Evolutionary conservation across 2,329 filamentous ascomycete species (phyloP).

Genomic region (Neofusicoccum laricinum): DNA sequence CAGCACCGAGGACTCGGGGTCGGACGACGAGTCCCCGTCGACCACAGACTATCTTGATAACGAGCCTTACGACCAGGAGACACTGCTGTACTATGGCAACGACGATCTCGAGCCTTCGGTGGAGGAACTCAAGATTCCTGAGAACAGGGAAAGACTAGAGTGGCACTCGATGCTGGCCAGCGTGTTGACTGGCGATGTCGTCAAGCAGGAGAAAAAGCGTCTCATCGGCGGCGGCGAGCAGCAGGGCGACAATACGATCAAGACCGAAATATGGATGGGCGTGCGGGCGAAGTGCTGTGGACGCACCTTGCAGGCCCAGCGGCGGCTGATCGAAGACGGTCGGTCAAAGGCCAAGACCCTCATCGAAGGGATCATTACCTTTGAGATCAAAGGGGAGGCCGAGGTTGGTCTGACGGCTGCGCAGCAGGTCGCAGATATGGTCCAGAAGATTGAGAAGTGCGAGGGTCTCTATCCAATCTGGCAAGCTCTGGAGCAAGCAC

Average conservation of each 20-base stretch:
- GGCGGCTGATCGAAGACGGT: slow-evolving; percentile 82
- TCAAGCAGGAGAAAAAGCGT: slow-evolving; percentile 96
- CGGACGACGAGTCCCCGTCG: slow-evolving; percentile 85
- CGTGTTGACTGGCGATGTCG: slow-evolving; percentile 92
- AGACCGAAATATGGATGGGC: slow-evolving; percentile 80
- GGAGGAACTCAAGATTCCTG: slow-evolving; percentile 84
- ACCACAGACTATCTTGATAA: slow-evolving; percentile 79
- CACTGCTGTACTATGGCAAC: slow-evolving; percentile 86
- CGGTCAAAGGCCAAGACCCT: slow-evolving; percentile 68
- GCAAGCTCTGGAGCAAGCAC: slow-evolving; percentile 67
- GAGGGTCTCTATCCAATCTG: slow-evolving; percentile 83
- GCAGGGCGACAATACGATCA: slow-evolving; percentile 66
- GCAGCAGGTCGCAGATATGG: slow-evolving; percentile 85
- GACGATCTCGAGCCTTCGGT: slow-evolving; percentile 84
- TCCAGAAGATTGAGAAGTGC: slow-evolving; percentile 85
- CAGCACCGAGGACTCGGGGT: slow-evolving; percentile 68
- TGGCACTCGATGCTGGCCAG: slow-evolving; percentile 98
- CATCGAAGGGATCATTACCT: slow-evolving; percentile 86
- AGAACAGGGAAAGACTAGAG: slow-evolving; percentile 85
- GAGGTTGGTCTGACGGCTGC: slow-evolving; percentile 85
- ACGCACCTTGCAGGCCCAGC: slow-evolving; percentile 77
- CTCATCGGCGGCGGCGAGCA: slow-evolving; percentile 78
- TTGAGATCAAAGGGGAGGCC: slow-evolving; percentile 89
- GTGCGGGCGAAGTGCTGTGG: slow-evolving; percentile 81
- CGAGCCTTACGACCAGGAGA: slow-evolving; percentile 86